Percentiles rank a stretch among this genome's conserved stretches.
These are phyloP conservation scores for Plasmodium gaboni DNA, from an alignment of 169 alveolate species.

Conservation along the genomic window DNA sequence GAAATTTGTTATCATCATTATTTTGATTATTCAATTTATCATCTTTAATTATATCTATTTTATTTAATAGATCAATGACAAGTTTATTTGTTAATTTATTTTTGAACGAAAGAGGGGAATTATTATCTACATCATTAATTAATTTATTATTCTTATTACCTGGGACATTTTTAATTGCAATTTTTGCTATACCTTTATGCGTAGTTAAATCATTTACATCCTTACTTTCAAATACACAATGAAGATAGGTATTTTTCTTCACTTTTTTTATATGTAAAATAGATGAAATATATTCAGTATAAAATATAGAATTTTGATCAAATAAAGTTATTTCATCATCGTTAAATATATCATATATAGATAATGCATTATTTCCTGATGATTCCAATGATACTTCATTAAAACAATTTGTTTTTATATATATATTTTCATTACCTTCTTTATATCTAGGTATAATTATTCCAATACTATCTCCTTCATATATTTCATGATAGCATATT, in stretches of 20 bases:
- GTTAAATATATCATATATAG: conserved; percentile 44
- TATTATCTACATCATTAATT: background rate
- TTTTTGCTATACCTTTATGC: conserved; percentile 48
- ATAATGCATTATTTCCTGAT: conserved; percentile 22
- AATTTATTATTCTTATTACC: background rate
- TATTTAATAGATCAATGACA: conserved; percentile 36
- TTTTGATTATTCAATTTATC: conserved; percentile 14
- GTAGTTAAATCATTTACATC: conserved; percentile 8
- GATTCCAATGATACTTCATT: conserved; percentile 26
- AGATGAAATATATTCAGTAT: conserved; percentile 32
- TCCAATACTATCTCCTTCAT: conserved; percentile 50
- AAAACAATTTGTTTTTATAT: conserved; percentile 46
- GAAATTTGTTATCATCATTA: background rate
- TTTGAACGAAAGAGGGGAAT: background rate
- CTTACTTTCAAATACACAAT: conserved; percentile 41
- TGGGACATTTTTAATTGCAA: conserved; percentile 19
- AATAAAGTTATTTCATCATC: conserved; percentile 29
- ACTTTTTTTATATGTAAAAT: conserved; percentile 37
- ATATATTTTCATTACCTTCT: conserved; percentile 36
- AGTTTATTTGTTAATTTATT: background rate
- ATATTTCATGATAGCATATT: conserved; percentile 47
- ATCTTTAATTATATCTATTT: conserved; percentile 20
- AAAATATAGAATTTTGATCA: background rate
- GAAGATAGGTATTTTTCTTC: conserved; percentile 8
- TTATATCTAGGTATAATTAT: conserved; percentile 41